Base-by-base conservation (phyloP, 495 filamentous ascomycete species). In the Penicillium samsonianum region DNA sequence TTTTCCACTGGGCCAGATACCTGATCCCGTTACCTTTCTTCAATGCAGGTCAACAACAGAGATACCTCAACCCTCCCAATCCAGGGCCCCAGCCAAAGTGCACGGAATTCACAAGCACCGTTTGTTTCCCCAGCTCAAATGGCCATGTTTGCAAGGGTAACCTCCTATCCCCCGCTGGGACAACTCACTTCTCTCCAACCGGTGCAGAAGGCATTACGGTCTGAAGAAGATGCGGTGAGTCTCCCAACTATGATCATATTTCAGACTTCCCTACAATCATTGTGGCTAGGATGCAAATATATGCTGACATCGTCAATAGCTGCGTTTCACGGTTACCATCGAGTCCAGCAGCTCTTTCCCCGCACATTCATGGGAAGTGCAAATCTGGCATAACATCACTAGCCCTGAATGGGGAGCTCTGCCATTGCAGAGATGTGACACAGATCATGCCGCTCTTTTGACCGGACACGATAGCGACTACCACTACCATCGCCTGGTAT, bases 301-400 rank as follows among this genome's bases (percentile, higher is more conserved):
- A 17, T 23, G 40, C 52, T 61, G 17, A 60, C 5, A 22, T 19
- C 30, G 19, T 14, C 8, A 50, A 16, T 58, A 82, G 73, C 74
- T 89, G 12, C 64, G 64, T 3, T 88, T 94, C 58, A 85, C 82
- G 16, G 89, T 90, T 16, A 71, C 90, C n/a, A 73, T 96, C 28
- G 89, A 91, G 57, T 82, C 84, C 22, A 84, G 81, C 43, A 77
- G 65, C 33, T 74, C 71, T 48, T 78, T 83, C 31, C 76, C 77
- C 1, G 65, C 81, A 7, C 80, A 87, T 59, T 56, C 71, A 38
- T 95, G 89, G 88, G 81, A 94, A 65, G 80, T 88, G 6, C 79
- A 86, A 31, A 73, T 96, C 1, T 96, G 91, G 91, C 84, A 92
- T 63, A 88, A 89, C 25, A 79, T 83, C 47, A 65, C 65, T 43